These are phyloP conservation scores for Rhizopogon vesiculosus DNA, from an alignment of 768 basidiomycete species.

Conservation along the genomic window DNA sequence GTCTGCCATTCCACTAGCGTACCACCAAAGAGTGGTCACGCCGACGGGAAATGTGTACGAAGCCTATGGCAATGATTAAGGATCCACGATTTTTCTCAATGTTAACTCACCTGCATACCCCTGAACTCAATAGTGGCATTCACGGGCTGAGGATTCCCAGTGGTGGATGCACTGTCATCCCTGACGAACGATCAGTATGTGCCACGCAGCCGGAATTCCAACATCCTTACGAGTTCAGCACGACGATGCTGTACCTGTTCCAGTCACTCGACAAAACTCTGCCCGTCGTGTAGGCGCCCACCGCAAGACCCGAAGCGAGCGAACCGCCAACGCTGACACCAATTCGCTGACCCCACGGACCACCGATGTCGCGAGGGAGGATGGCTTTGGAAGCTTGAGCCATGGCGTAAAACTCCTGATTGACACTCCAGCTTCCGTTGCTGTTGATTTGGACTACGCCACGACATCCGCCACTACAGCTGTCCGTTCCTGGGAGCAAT, in stretches of 20 bases:
- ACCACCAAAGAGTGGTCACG: constrained; percentile 56
- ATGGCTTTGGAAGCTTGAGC: constrained; percentile 73
- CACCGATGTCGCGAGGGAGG: constrained; percentile 61
- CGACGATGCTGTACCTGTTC: constrained; percentile 66
- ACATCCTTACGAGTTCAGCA: constrained; percentile 54
- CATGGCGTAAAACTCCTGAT: constrained; percentile 78
- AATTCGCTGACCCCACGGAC: constrained; percentile 69
- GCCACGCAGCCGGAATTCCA: neutral
- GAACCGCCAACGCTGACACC: constrained; percentile 57
- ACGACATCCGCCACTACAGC: constrained; percentile 64
- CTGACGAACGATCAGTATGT: constrained; percentile 13
- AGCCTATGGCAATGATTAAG: constrained; percentile 35
- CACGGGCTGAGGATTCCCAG: constrained; percentile 53
- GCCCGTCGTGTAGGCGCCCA: constrained; percentile 60
- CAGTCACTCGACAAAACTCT: constrained; percentile 51
- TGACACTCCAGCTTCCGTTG: constrained; percentile 57
- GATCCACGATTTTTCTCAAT: neutral
- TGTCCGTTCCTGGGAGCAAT: constrained; percentile 56
- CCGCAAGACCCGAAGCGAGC: constrained; percentile 52
- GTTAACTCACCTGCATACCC: constrained; percentile 45
- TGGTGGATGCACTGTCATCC: constrained; percentile 45
- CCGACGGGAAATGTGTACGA: constrained; percentile 77
- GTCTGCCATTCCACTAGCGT: constrained; percentile 14
- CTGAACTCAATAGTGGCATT: constrained; percentile 59
- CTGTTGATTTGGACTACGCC: constrained; percentile 63